These are phyloP conservation scores for Carex kokanica DNA, from an alignment of 176 grass and related monocot species.

Conservation along the genomic window DNA sequence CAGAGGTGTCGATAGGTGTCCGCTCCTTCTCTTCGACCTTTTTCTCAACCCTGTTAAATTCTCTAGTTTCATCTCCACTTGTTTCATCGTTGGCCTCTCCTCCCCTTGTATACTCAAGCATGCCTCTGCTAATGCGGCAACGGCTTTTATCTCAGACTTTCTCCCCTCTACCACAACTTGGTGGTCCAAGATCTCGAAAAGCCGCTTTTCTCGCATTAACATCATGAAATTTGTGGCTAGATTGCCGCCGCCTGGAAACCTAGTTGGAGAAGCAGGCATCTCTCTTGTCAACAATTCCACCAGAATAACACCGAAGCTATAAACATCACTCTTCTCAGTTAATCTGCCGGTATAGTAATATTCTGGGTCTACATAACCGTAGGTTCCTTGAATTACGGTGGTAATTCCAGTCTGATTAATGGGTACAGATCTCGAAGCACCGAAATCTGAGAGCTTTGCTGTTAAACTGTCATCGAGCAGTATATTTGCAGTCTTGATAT, in stretches of 20 bases:
- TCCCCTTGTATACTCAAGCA: conserved; percentile 27
- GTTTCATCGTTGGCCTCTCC: conserved; percentile 11
- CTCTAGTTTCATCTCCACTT: conserved; percentile 27
- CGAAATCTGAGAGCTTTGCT: conserved; percentile 55
- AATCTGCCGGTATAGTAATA: conserved; percentile 44
- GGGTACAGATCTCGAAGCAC: conserved; percentile 43
- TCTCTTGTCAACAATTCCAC: conserved; percentile 50
- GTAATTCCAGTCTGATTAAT: conserved; percentile 33
- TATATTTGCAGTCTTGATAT: conserved; percentile 53
- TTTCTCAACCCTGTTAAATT: not conserved
- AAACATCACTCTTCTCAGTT: conserved; percentile 52
- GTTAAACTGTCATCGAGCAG: conserved; percentile 48
- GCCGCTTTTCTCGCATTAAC: conserved; percentile 22
- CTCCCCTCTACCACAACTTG: conserved; percentile 7
- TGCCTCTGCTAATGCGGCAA: conserved; percentile 8
- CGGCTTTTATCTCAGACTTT: conserved; percentile 10
- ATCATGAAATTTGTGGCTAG: conserved; percentile 21
- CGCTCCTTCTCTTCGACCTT: not conserved
- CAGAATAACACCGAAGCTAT: conserved; percentile 51
- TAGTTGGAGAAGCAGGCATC: not conserved
- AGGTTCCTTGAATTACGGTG: conserved; percentile 40
- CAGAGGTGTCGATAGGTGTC: not conserved
- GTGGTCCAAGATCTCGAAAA: conserved; percentile 13
- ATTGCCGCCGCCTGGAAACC: conserved; percentile 16
- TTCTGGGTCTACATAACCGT: conserved; percentile 51